phyloP scores from a whole-genome alignment of 2,329 filamentous ascomycete genomes.

The Aspergillus fijiensis region DNA sequence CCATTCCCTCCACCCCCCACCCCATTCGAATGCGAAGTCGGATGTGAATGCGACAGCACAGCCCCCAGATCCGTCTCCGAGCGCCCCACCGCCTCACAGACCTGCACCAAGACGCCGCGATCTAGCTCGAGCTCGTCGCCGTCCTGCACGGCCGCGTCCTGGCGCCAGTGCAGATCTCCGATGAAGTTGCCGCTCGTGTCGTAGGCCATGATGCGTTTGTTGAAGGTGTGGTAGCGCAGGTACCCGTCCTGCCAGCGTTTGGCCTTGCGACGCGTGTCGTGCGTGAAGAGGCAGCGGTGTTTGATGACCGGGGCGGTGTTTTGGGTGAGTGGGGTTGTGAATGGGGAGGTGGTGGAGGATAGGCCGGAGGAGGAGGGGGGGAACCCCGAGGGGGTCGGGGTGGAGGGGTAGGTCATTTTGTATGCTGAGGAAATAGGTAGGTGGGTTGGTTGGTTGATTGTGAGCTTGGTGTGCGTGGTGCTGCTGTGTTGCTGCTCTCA shows the following conservation, averaged over 20 bases:
- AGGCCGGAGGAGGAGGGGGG: too few species aligned
- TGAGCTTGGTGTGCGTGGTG: too few species aligned
- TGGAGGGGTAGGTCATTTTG: too few species aligned
- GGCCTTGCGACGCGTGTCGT: constrained; percentile 79
- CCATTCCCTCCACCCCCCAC: background rate
- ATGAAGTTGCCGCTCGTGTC: constrained; percentile 77
- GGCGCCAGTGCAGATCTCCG: constrained; percentile 79
- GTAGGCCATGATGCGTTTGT: constrained; percentile 86
- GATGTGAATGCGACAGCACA: too few species aligned
- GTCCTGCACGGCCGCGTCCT: constrained; percentile 66
- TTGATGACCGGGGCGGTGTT: constrained; percentile 75
- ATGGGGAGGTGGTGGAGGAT: too few species aligned
- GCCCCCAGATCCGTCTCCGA: constrained; percentile 72
- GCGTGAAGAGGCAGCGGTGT: constrained; percentile 81
- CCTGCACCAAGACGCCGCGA: constrained; percentile 74
- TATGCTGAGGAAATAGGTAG: too few species aligned
- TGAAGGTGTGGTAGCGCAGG: constrained; percentile 86
- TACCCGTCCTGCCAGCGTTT: constrained; percentile 94
- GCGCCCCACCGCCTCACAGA: constrained; percentile 70
- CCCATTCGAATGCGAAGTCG: too few species aligned
- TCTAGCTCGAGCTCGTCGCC: constrained; percentile 82
- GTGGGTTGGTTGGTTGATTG: too few species aligned
- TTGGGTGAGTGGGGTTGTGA: constrained; percentile 48
- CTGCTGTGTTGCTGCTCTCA: too few species aligned
- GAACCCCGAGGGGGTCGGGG: too few species aligned